Base-by-base conservation (phyloP, 164 flowering plant genomes). In the Protea cynaroides region DNA sequence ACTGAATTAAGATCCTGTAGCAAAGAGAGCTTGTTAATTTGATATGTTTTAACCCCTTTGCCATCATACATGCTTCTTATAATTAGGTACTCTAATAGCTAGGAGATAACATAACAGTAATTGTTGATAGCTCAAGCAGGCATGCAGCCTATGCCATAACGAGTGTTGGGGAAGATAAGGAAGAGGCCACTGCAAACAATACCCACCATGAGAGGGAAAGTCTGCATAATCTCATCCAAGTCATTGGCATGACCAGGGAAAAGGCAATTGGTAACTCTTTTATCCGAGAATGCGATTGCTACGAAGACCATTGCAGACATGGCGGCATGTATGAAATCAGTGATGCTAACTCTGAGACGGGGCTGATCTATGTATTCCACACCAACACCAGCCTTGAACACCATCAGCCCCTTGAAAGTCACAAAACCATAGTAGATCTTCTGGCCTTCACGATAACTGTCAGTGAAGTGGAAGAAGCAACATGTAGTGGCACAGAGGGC, bases 391-490 rank as follows among this genome's bases (percentile, higher is more conserved):
- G 87, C 58, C 76, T 83, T 89, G 77, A 91, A 91, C 40, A 89
- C 85, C 0, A 90, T 80, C 72, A 94, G 60, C 4, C 96, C 99
- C 4, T 25, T 65, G 0, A 88, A 83, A 0, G 96, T 94, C 22
- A 94, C 98, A 56, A 94, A 82, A 8, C 99, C 99, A 68, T 86
- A 85, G 66, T 88, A 91, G 1, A 91, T 78, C 62, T 77, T 82
- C 17, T 83, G 97, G 43, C 89, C 96, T 0, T 77, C 87, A 0
- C 71, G 61, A 68, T 85, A 91, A 73, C 97, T 84, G 73, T 91
- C 99, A 0, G 99, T 94, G 85, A 91, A 94, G 69, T 88, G 97
- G 77, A 94, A 91, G 87, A 94, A 86, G 82, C 91, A 94, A 74
- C 99, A 91, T 0, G 99, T 91, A 40, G 86, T 74, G 11, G 86